Percentiles rank a stretch among this genome's conserved stretches.
These are phyloP conservation scores for Cladophialophora psammophila DNA, from an alignment of 2,329 filamentous ascomycete species.

Conservation along the genomic window DNA sequence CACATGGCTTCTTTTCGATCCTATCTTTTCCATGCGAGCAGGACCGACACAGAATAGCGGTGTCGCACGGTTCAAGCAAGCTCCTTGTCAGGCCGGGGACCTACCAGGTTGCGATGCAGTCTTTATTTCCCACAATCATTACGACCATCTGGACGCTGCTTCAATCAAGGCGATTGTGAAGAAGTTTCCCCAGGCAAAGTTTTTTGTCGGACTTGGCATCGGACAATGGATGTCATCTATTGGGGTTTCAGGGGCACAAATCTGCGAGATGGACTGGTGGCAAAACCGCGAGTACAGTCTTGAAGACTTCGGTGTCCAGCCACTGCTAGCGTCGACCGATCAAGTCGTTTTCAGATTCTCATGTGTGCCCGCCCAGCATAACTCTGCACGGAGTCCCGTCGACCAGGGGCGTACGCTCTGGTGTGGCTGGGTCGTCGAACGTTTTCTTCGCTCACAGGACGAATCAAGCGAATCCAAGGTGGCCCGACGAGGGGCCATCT, in stretches of 20 bases:
- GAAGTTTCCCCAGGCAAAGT: conserved; percentile 50
- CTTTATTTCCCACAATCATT: conserved; percentile 64
- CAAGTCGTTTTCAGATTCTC: conserved; percentile 25
- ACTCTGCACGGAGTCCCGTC: conserved; percentile 52
- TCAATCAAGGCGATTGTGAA: conserved; percentile 52
- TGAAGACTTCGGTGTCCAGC: conserved; percentile 20
- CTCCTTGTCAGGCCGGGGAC: conserved; percentile 30
- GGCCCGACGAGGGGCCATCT: conserved; percentile 25
- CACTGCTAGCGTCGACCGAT: conserved; percentile 27
- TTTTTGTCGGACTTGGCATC: conserved; percentile 52
- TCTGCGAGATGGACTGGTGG: conserved; percentile 61
- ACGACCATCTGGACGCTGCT: conserved; percentile 61
- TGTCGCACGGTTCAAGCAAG: conserved; percentile 22
- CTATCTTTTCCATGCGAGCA: conserved; percentile 30
- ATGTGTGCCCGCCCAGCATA: conserved; percentile 50
- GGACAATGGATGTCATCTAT: conserved; percentile 35
- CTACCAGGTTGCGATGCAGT: conserved; percentile 51
- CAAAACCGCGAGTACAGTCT: conserved; percentile 42
- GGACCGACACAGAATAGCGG: conserved; percentile 29
- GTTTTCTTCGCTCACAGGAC: conserved; percentile 46
- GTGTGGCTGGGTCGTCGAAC: conserved; percentile 50
- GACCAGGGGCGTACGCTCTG: conserved; percentile 54
- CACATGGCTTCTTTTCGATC: conserved; percentile 31
- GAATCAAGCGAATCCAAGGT: conserved; percentile 26
- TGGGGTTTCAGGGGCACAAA: conserved; percentile 48